Evolutionary conservation across 2,329 filamentous ascomycete genomes (phyloP).

Genomic region (Exserohilum turcica): DNA sequence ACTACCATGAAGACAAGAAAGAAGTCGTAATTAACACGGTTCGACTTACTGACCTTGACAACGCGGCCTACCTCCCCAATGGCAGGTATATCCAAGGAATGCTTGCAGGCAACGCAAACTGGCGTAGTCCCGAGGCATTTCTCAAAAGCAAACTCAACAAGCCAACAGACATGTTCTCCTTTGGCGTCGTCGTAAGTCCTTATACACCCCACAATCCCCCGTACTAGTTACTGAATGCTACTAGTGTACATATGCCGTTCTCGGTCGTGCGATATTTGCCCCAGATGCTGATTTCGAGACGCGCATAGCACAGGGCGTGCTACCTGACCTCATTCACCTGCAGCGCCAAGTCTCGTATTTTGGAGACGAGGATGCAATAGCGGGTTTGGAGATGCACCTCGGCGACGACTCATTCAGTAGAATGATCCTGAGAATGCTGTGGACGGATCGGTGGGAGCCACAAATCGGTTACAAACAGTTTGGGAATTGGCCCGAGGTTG

Average conservation of each 20-base stretch:
- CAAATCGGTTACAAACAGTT: constrained; percentile 43
- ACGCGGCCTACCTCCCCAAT: constrained; percentile 45
- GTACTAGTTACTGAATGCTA: constrained; percentile 8
- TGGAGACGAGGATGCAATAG: constrained; percentile 7
- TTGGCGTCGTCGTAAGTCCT: constrained; percentile 33
- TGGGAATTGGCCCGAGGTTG: constrained; percentile 35
- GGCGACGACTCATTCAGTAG: constrained; percentile 40
- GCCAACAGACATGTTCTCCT: constrained; percentile 38
- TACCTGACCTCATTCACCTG: constrained; percentile 31
- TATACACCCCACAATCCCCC: background rate
- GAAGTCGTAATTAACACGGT: constrained; percentile 24
- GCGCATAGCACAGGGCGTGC: constrained; percentile 26
- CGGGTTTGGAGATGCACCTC: constrained; percentile 38
- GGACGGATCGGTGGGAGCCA: constrained; percentile 40
- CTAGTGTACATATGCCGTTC: constrained; percentile 36
- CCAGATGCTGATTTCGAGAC: constrained; percentile 32
- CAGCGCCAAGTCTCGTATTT: constrained; percentile 37
- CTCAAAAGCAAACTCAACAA: constrained; percentile 36
- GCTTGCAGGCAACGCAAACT: constrained; percentile 39
- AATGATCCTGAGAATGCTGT: constrained; percentile 41
- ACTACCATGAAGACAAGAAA: constrained; percentile 17
- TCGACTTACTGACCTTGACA: constrained; percentile 38
- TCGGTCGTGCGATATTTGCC: constrained; percentile 32
- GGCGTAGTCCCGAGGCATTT: constrained; percentile 41
- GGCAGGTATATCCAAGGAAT: constrained; percentile 37